phyloP scores from a whole-genome alignment of 164 flowering plant species.

The Aristolochia fimbriata region DNA sequence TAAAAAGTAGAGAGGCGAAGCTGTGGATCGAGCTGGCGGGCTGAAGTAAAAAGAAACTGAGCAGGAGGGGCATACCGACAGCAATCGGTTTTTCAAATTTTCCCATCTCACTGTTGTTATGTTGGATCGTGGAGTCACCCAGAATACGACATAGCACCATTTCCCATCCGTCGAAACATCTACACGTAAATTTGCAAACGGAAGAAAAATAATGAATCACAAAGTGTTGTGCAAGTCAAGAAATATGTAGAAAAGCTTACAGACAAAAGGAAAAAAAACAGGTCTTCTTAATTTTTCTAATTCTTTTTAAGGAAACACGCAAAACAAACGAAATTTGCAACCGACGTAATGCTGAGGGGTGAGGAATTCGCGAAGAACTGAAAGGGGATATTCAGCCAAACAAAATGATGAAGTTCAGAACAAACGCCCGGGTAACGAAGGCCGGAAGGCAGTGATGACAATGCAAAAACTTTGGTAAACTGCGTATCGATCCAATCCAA shows the following conservation, averaged over 20 bases:
- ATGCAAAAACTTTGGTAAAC: too few species aligned
- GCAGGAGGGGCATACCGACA: slow-evolving; percentile 56
- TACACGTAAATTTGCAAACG: slow-evolving; percentile 6
- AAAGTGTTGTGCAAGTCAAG: not conserved
- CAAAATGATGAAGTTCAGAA: too few species aligned
- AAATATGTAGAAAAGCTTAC: too few species aligned
- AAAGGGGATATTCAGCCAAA: too few species aligned
- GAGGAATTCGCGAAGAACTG: not conserved
- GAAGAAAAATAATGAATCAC: not conserved
- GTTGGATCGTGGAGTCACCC: slow-evolving; percentile 46
- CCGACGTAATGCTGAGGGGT: not conserved
- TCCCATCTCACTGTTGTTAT: slow-evolving; percentile 43
- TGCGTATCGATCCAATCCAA: too few species aligned
- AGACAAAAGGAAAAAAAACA: too few species aligned
- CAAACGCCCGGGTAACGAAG: too few species aligned
- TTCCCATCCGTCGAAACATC: slow-evolving; percentile 86
- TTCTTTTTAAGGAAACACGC: too few species aligned
- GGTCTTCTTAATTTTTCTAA: too few species aligned
- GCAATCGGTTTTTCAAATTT: slow-evolving; percentile 56
- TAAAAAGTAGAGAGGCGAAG: slow-evolving; percentile 42
- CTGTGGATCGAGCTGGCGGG: slow-evolving; percentile 16
- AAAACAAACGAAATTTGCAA: not conserved
- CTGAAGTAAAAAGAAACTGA: slow-evolving; percentile 30
- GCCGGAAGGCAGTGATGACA: too few species aligned
- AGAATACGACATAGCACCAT: slow-evolving; percentile 81